Percentiles rank a stretch among this genome's conserved stretches.
Conservation (phyloP, 805 yeast species). For the Starmerella vitae region DNA sequence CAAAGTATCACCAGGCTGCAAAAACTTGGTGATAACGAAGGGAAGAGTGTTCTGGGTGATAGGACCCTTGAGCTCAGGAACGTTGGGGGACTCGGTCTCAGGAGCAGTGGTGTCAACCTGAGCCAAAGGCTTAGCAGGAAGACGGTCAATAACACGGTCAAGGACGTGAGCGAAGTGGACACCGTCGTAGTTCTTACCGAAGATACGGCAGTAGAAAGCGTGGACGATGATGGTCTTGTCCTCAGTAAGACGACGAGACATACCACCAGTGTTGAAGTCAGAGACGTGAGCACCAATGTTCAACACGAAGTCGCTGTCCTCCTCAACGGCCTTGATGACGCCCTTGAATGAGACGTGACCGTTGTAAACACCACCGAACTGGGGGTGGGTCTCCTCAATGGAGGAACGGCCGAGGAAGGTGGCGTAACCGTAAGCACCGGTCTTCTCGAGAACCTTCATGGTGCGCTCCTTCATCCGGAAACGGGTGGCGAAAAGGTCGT, state of each 20-base stretch:
- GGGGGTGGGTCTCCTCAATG: constrained; percentile 52
- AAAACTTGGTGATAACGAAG: constrained; percentile 30
- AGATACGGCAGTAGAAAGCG: constrained; percentile 41
- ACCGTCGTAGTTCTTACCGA: constrained; percentile 30
- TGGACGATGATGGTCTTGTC: constrained; percentile 38
- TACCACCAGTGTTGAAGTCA: constrained; percentile 60
- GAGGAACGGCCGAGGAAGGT: constrained; percentile 60
- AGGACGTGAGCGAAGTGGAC: constrained; percentile 41
- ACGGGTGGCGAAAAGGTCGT: constrained; percentile 58
- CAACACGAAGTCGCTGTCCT: constrained; percentile 50
- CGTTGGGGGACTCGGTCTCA: constrained; percentile 16
- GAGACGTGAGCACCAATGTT: constrained; percentile 55
- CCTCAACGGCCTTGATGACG: constrained; percentile 36
- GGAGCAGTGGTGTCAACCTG: constrained; percentile 19
- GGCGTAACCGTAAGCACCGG: constrained; percentile 44
- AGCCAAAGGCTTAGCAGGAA: constrained; percentile 27
- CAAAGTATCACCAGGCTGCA: constrained; percentile 54
- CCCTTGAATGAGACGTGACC: constrained; percentile 44
- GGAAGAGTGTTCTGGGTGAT: constrained; percentile 27
- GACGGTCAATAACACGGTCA: constrained; percentile 29
- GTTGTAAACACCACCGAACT: constrained; percentile 58
- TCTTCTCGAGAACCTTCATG: constrained; percentile 36
- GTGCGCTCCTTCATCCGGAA: constrained; percentile 27
- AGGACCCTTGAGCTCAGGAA: constrained; percentile 30
- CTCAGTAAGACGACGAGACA: constrained; percentile 35